phyloP scores from a whole-genome alignment of 257 asterid genomes.

The Solanum pimpinellifolium region DNA sequence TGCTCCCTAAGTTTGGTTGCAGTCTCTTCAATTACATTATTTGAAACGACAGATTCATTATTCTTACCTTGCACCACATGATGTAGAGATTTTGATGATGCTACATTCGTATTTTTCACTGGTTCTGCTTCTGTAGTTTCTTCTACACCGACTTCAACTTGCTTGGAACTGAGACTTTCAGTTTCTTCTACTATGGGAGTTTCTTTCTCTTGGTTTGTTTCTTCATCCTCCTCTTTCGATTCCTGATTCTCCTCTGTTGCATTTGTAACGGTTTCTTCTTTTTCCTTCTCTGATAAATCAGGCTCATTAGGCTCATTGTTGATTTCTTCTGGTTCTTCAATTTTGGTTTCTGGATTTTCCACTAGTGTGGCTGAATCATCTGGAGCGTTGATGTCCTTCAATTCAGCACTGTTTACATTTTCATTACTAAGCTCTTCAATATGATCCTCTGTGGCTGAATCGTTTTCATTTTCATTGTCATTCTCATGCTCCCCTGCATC shows the following conservation, averaged over 20 bases:
- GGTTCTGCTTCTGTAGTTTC: constrained; percentile 1
- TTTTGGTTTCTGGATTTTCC: constrained; percentile 7
- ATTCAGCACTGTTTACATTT: constrained; percentile 1
- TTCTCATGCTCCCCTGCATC: background rate
- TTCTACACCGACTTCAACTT: background rate
- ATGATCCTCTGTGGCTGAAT: background rate
- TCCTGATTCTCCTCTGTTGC: background rate
- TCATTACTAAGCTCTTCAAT: constrained; percentile 1
- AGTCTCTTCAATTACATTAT: constrained; percentile 63
- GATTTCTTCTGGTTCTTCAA: constrained; percentile 8
- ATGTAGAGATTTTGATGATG: constrained; percentile 3
- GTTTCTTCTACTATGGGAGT: background rate
- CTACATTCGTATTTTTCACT: constrained; percentile 3
- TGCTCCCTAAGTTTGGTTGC: constrained; percentile 53
- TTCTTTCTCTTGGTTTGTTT: background rate
- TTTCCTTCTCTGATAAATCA: background rate
- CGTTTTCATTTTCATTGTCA: background rate
- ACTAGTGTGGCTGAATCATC: background rate
- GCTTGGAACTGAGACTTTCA: background rate
- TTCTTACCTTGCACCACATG: constrained; percentile 25
- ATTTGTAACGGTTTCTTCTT: background rate
- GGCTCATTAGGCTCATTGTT: background rate
- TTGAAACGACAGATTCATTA: constrained; percentile 30
- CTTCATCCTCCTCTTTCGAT: background rate
- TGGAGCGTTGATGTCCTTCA: constrained; percentile 10